phyloP scores from a whole-genome alignment of 192 early-diverging fungal species.

The Rhizophagus prolifer region DNA sequence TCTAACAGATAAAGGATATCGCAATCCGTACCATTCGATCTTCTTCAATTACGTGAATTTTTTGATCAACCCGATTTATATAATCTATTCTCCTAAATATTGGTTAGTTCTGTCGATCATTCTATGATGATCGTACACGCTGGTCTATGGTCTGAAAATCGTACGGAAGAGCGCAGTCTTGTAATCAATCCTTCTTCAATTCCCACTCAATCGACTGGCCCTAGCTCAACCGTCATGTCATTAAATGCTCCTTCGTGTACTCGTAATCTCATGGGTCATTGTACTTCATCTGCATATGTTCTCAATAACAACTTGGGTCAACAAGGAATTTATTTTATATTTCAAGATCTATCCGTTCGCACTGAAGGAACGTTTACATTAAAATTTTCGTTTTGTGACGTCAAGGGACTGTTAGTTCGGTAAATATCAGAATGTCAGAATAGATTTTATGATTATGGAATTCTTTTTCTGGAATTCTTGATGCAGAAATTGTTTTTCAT shows the following conservation, averaged over 20 bases:
- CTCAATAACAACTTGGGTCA: slow-evolving; percentile 65
- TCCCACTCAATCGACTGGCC: slow-evolving; percentile 22
- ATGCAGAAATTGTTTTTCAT: no score
- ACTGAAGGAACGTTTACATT: slow-evolving; percentile 72
- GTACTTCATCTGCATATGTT: slow-evolving; percentile 64
- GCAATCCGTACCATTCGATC: background rate
- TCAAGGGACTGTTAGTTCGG: slow-evolving; percentile 56
- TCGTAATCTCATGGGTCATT: slow-evolving; percentile 71
- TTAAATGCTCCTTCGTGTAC: slow-evolving; percentile 36
- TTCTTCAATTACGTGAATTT: background rate
- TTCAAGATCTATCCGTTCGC: slow-evolving; percentile 76
- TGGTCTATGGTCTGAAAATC: slow-evolving; percentile 31
- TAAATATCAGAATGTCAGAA: slow-evolving; percentile 17
- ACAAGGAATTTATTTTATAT: slow-evolving; percentile 74
- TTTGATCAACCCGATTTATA: background rate
- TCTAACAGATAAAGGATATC: background rate
- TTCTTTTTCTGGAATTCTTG: no score
- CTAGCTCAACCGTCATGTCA: slow-evolving; percentile 19
- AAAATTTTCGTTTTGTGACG: slow-evolving; percentile 66
- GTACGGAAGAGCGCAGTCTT: slow-evolving; percentile 35
- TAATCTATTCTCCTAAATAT: background rate
- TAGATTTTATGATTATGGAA: background rate
- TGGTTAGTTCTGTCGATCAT: slow-evolving; percentile 23
- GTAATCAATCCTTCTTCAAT: slow-evolving; percentile 41
- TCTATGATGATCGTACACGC: slow-evolving; percentile 35